Base-by-base conservation (phyloP, 2,329 filamentous ascomycete genomes). In the Aspergillus tanneri region DNA sequence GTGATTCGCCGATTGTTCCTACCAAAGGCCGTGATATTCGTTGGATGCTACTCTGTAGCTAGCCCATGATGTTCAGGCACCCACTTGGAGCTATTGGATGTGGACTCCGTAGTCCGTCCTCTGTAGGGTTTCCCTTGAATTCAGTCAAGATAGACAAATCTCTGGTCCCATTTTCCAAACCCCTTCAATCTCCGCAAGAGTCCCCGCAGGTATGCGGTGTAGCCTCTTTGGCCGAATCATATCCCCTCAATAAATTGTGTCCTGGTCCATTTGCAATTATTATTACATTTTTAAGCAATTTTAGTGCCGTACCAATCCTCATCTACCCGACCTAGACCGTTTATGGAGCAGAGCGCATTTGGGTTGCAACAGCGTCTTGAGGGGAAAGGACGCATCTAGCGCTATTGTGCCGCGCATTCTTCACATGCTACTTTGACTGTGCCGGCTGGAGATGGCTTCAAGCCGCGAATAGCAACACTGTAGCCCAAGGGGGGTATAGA, bases 211-310 rank as follows among this genome's bases (percentile, higher is more conserved):
- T 34, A 38, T 38, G 24, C 43, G 43, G 43, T 38, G 23, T 34
- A 34, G 30, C 4, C 32, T 45, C 34, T 30, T 23, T 24, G 12
- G 14, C 27, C 34, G 24, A 21, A 23, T 35, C 12, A 11, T 7
- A 16, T 24, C 22, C 21, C 28, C 40, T 11, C 18, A 18, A 34
- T n/a, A 28, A 27, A 42, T 18, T n/a, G 36, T 21, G 12, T 32
- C 19, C 19, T 36, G 18, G 24, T 45, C 42, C 11, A 19, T 34
- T 34, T 34, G 30, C 30, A 34, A 45, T 25, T 18, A 45, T 21
- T 25, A 16, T 37, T 45, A 38, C 22, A 19, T n/a, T 41, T 21
- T 47, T 25, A 41, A 47, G 45, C 45, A 47, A 47, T 43, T n/a
- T 43, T 42, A 47, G 45, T 43, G 45, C 10, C 30, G 22, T 35